Evolutionary conservation across 768 basidiomycete genomes (phyloP), one percentile per base, ranked within the genome.

Genomic region (Naganishia onofrii): DNA sequence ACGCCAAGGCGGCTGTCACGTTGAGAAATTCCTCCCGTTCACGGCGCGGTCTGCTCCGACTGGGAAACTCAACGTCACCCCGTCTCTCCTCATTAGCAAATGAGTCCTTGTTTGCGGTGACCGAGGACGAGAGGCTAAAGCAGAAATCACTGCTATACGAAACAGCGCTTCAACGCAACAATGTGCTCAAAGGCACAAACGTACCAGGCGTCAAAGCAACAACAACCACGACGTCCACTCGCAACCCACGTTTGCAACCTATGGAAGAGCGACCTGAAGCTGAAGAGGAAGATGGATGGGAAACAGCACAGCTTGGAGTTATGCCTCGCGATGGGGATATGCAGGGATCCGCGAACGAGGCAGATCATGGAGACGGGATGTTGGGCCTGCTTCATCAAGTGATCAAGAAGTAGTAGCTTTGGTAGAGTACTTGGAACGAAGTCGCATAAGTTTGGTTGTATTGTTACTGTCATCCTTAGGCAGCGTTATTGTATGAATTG

Each of bases 311-410:
- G 46, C 72, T 75, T 44, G 51, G 36, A 26, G 19, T 28, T 23
- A 23, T 23, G 34, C 28, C 21, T 29, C 36, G 34, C 12, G 53
- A 67, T 54, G 57, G 38, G 8, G 69, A 64, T 3, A 28, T 57
- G 31, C 56, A 60, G 23, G 29, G 23, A 9, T 66, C 66, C 31
- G 38, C 10, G 6, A 36, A 36, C n/a, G 64, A 67, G 26, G 66
- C 28, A 5, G 21, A 29, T 46, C 87, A 87, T 75, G 91, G 93
- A 80, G 90, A 86, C 0, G 93, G 93, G 21, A 88, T 96, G 72
- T 82, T 95, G 71, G 91, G 90, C 26, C 77, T 96, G 72, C 78
- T 96, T 75, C 89, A 91, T 52, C 89, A 94, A 83, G 93, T 96
- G 63, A 92, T 94, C 80, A 75, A 78, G 32, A 72, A 54, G n/a